Evolutionary conservation across 2,329 filamentous ascomycete species (phyloP).

Genomic region (Colletotrichum sp.): DNA sequence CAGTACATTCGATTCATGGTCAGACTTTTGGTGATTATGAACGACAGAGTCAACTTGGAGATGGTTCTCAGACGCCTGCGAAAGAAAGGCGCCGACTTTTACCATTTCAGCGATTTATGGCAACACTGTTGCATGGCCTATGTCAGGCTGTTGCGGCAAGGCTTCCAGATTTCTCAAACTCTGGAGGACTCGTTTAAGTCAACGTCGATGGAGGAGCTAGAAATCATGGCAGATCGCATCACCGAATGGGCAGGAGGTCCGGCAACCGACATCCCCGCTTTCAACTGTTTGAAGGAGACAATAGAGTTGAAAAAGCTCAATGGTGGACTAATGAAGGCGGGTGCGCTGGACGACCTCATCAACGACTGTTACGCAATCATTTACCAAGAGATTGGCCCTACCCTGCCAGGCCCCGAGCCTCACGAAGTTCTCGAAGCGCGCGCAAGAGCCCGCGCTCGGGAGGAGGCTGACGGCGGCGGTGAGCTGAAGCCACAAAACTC

Average conservation of each 20-base stretch:
- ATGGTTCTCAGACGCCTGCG: conserved; percentile 79
- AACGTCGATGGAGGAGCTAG: conserved; percentile 60
- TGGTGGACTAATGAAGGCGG: conserved; percentile 83
- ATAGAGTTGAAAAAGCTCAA: conserved; percentile 76
- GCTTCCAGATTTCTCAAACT: conserved; percentile 49
- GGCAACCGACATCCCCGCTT: conserved; percentile 43
- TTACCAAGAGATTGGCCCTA: conserved; percentile 70
- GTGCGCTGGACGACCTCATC: conserved; percentile 90
- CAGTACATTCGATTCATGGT: conserved; percentile 87
- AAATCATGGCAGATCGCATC: conserved; percentile 59
- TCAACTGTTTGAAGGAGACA: conserved; percentile 62
- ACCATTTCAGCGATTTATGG: conserved; percentile 67
- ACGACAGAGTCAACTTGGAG: conserved; percentile 79
- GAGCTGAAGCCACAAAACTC: conserved; percentile 40
- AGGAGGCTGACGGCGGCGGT: conserved; percentile 41
- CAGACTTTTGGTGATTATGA: conserved; percentile 73
- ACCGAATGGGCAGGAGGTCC: conserved; percentile 56
- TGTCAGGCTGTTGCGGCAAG: conserved; percentile 55
- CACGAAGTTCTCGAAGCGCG: conserved; percentile 52
- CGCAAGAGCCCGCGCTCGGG: conserved; percentile 40
- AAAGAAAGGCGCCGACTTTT: conserved; percentile 79
- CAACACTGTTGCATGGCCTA: conserved; percentile 60
- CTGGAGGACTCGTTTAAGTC: conserved; percentile 62
- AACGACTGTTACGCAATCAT: conserved; percentile 85
- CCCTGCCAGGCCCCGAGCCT: conserved; percentile 57